A percentile compares a stretch with the other conserved stretches of the same genome.
Conservation (phyloP, 257 asterid species). For the Solanum ahanhuiri region DNA sequence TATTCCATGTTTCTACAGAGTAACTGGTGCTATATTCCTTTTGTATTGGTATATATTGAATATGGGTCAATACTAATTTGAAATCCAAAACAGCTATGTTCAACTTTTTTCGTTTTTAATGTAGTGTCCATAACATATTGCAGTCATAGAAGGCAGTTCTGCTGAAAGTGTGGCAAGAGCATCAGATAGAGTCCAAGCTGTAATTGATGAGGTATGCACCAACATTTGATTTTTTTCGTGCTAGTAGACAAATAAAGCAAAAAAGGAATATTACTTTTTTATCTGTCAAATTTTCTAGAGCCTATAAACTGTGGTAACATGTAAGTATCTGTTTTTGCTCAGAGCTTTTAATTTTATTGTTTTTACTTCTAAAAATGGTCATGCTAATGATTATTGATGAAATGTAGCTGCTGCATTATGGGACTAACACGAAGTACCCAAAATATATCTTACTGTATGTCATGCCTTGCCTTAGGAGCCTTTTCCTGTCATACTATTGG, state of each 20-base stretch:
- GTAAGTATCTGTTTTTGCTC: not conserved
- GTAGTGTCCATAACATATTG: slow-evolving; percentile 10
- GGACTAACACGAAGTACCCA: not conserved
- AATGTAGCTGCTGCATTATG: not conserved
- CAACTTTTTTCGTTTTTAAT: not conserved
- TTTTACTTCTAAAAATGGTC: not conserved
- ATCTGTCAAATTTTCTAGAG: not conserved
- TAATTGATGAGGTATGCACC: slow-evolving; percentile 57
- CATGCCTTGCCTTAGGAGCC: not conserved
- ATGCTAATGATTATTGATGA: not conserved
- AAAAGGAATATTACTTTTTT: not conserved
- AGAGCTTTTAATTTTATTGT: not conserved
- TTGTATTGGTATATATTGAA: not conserved
- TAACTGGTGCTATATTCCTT: not conserved
- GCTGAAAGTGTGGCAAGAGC: slow-evolving; percentile 67
- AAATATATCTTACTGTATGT: not conserved
- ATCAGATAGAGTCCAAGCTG: slow-evolving; percentile 41
- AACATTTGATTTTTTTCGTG: not conserved
- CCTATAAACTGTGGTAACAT: not conserved
- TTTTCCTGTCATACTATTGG: not conserved
- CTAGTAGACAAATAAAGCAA: not conserved
- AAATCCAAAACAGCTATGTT: not conserved
- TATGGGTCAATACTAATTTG: not conserved
- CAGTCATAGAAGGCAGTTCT: slow-evolving; percentile 77
- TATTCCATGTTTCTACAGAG: not conserved